Percentiles rank a stretch among this genome's conserved stretches.
phyloP scores from a whole-genome alignment of 1,284 basidiomycete species.

The Hymenochaete sp. region DNA sequence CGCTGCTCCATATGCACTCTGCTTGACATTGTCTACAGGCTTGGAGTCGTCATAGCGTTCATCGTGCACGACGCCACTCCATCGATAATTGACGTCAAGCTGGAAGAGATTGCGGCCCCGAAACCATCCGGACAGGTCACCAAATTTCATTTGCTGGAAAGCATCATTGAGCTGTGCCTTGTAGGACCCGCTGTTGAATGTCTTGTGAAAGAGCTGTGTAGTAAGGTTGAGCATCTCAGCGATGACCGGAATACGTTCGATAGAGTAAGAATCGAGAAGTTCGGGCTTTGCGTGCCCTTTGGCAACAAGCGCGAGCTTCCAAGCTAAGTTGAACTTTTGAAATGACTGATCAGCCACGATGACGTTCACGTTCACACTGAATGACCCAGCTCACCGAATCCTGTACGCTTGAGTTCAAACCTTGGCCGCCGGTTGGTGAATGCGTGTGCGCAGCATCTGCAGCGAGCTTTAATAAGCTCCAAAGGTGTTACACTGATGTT shows the following conservation, averaged over 20 bases:
- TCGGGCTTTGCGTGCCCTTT: conserved; percentile 26
- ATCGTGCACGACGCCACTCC: conserved; percentile 20
- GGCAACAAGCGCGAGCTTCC: conserved; percentile 34
- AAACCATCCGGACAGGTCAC: not conserved
- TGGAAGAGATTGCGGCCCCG: conserved; percentile 15
- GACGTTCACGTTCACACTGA: too few relatives aligned
- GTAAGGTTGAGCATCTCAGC: conserved; percentile 29
- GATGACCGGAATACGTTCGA: conserved; percentile 33
- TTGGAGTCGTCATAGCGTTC: conserved; percentile 8
- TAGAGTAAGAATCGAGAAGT: conserved; percentile 29
- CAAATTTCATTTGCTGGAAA: not conserved
- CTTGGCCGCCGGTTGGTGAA: conserved; percentile 38
- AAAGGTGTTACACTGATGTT: not conserved
- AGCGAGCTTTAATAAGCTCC: not conserved
- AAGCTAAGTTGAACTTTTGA: conserved; percentile 31
- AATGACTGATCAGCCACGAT: not conserved
- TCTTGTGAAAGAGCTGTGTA: conserved; percentile 1
- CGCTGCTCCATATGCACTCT: conserved; percentile 7
- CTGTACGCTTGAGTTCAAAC: conserved; percentile 33
- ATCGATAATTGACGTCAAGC: conserved; percentile 21
- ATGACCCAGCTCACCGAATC: conserved; percentile 28
- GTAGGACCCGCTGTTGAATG: not conserved
- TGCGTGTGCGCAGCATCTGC: conserved; percentile 37
- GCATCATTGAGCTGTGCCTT: conserved; percentile 2
- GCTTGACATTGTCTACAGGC: not conserved